These are phyloP conservation scores for Trifolium subterraneum DNA, from an alignment of 306 rosid genomes.

Conservation along the genomic window DNA sequence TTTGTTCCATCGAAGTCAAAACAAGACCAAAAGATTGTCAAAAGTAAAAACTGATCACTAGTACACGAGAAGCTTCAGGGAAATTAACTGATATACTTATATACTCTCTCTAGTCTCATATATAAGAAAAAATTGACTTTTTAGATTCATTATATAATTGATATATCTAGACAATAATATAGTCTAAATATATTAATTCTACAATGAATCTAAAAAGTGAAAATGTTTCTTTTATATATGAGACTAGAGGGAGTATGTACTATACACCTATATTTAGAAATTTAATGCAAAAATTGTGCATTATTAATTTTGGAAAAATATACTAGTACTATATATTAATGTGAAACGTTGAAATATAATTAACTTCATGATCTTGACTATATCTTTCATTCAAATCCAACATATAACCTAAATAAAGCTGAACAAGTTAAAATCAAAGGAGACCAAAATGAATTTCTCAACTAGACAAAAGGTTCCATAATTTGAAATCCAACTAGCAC, in stretches of 20 bases:
- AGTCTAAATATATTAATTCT: too few relatives aligned
- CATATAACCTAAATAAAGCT: not conserved
- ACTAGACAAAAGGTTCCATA: slow-evolving; percentile 3
- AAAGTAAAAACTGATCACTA: slow-evolving; percentile 2
- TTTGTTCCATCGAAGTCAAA: slow-evolving; percentile 37
- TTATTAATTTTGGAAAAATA: not conserved
- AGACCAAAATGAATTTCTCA: slow-evolving; percentile 32
- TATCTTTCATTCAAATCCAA: slow-evolving; percentile 28
- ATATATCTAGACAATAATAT: too few relatives aligned
- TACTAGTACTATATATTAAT: not conserved
- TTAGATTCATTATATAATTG: too few relatives aligned
- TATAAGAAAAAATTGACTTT: too few relatives aligned
- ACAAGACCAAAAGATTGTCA: slow-evolving; percentile 21
- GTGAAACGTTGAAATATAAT: slow-evolving; percentile 26
- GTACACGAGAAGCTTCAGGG: slow-evolving; percentile 34
- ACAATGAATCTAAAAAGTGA: too few relatives aligned
- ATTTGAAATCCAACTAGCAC: not conserved
- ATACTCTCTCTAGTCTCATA: too few relatives aligned
- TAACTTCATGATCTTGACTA: slow-evolving; percentile 34
- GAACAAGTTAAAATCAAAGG: not conserved
- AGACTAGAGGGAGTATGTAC: too few relatives aligned
- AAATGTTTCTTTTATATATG: too few relatives aligned
- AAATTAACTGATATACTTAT: slow-evolving; percentile 31
- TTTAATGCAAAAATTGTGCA: slow-evolving; percentile 6
- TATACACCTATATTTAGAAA: not conserved